Base-by-base conservation (phyloP, 306 rosid genomes). In the Crotalaria pallida region DNA sequence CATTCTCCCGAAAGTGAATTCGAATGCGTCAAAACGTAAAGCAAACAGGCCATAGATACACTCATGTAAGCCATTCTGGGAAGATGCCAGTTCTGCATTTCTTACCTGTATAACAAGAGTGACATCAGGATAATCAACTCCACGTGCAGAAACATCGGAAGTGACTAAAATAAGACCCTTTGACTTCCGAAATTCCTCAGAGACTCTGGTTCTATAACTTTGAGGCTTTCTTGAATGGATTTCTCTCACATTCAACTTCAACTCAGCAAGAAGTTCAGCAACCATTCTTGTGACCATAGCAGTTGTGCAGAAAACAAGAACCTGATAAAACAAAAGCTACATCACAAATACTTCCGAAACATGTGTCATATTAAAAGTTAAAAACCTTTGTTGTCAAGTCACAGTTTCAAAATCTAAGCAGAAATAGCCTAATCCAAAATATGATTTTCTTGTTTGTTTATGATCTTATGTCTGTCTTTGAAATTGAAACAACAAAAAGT, bases 71-170 rank as follows among this genome's bases (percentile, higher is more conserved):
- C 26, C 40, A 23, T 67, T 68, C 18, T 40, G 21, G 9, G 56
- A 58, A 23, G 51, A n/a, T n/a, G n/a, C n/a, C n/a, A 48, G 57
- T 68, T 77, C n/a, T n/a, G 40, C 41, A 51, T 55, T 33, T 58
- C 44, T 40, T 80, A 88, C 99, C 89, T 94, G 99, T 72, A 94
- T 58, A 27, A 94, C 99, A 67, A 94, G 96, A 36, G 96, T 80
- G 58, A 94, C 99, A 68, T 91, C 96, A 19, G 97, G 99, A 82
- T 94, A 94, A 79, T 94, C 99, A 61, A 94, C 99, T 62, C 99
- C 97, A 1, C 99, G 97, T 23, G 99, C 99, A 33, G 99, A 94
- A 12, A 94, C 97, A 69, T 94, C 99, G 6, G 99, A 94, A 27
- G 99, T 94, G 24, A 94, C 96, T 51, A 94, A 86, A 74, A 89